A percentile compares a stretch with the other conserved stretches of the same genome.
Evolutionary conservation across 2,329 filamentous ascomycete species (phyloP).

Genomic region (Sporothrix dimorphospora): DNA sequence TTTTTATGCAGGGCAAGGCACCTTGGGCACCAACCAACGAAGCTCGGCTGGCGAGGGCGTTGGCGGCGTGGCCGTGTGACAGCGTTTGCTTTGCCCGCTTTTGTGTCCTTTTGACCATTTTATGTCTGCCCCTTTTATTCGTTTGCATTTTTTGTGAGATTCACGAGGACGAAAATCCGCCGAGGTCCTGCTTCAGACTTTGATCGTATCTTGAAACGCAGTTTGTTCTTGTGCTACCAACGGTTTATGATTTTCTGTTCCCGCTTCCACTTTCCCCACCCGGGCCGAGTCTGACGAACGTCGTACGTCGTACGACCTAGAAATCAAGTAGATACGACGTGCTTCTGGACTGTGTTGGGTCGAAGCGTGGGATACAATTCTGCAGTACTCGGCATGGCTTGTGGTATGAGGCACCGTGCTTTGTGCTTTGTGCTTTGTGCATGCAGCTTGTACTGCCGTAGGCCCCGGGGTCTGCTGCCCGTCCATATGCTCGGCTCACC

Average conservation of each 20-base stretch:
- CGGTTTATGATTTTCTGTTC: neutral
- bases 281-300: neutral
- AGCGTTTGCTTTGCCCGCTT: neutral
- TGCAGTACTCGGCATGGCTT: neutral
- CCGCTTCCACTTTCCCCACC: neutral
- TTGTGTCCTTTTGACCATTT: neutral
- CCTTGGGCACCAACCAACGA: neutral
- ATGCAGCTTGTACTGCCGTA: neutral
- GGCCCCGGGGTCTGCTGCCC: neutral
- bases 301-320: neutral
- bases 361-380: neutral
- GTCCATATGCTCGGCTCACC: neutral
- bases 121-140: neutral
- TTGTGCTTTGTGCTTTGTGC: neutral
- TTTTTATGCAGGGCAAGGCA: conserved; percentile 19
- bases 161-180: neutral
- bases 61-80: neutral
- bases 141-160: neutral
- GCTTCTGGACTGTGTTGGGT: neutral
- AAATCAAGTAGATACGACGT: neutral
- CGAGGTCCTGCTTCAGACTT: neutral
- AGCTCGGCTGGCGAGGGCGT: neutral
- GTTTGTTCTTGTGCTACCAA: neutral
- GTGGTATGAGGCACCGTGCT: too few species aligned
- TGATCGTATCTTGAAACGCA: neutral